phyloP scores from a whole-genome alignment of 2,329 filamentous ascomycete genomes.

The Aspergillus carbonarius region DNA sequence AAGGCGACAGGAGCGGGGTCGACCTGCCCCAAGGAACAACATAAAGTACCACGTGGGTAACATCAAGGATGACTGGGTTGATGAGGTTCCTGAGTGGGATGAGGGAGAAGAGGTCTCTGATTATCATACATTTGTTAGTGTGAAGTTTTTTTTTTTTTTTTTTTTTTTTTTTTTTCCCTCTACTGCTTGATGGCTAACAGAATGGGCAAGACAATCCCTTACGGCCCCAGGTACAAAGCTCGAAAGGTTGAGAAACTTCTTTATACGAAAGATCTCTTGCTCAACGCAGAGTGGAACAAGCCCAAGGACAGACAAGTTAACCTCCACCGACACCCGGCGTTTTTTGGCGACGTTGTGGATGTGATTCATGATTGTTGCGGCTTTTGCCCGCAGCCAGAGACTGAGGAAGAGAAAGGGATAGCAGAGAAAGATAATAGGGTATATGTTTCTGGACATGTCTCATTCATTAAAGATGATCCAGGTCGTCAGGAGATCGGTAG shows the following conservation, averaged over 20 bases:
- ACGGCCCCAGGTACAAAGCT: conserved; percentile 39
- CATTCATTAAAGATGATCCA: conserved; percentile 77
- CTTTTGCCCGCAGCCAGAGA: conserved; percentile 68
- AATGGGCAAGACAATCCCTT: conserved; percentile 36
- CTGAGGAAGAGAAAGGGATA: conserved; percentile 68
- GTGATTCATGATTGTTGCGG: conserved; percentile 81
- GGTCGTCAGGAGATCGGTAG: conserved; percentile 71
- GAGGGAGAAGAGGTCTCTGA: conserved; percentile 73
- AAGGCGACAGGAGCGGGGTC: conserved; percentile 68
- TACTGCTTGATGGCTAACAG: not conserved
- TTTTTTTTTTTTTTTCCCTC: too few species aligned
- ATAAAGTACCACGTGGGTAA: conserved; percentile 59
- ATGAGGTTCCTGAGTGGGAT: conserved; percentile 82
- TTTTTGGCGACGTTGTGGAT: conserved; percentile 74
- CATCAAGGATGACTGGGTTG: conserved; percentile 73
- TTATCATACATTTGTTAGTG: conserved; percentile 75
- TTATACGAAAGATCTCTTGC: conserved; percentile 75
- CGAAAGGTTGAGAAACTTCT: conserved; percentile 73
- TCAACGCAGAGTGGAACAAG: conserved; percentile 87
- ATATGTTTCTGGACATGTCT: conserved; percentile 71
- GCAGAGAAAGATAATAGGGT: conserved; percentile 71
- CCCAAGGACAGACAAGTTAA: conserved; percentile 71
- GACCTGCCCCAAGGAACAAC: conserved; percentile 54
- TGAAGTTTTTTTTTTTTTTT: too few species aligned
- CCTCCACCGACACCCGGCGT: conserved; percentile 80